Conservation (phyloP, 768 basidiomycete species). For the Paxillus ammoniavirescens region DNA sequence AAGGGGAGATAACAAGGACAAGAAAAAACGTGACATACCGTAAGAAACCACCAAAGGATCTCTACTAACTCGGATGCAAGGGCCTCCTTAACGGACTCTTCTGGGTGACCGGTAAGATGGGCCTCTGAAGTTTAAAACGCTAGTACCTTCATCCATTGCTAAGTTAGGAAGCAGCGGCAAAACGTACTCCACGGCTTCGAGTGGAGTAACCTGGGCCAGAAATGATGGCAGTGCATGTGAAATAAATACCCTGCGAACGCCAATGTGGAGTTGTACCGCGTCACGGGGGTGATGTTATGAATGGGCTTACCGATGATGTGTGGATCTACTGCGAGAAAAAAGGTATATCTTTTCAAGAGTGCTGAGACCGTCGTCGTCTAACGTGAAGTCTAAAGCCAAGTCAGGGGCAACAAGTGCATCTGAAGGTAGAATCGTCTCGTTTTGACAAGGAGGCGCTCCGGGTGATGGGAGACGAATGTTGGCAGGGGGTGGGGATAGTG, state of each 20-base stretch:
- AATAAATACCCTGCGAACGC: slow-evolving; percentile 66
- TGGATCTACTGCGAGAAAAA: slow-evolving; percentile 74
- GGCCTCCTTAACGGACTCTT: slow-evolving; percentile 86
- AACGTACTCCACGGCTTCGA: slow-evolving; percentile 91
- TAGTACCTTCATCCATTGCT: slow-evolving; percentile 79
- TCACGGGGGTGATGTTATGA: not conserved
- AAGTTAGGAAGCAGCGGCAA: slow-evolving; percentile 84
- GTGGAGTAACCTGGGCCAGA: slow-evolving; percentile 72
- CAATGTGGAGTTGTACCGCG: slow-evolving; percentile 24
- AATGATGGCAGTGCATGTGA: slow-evolving; percentile 79
- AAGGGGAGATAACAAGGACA: not conserved
- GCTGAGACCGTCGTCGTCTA: slow-evolving; percentile 80
- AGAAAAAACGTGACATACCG: slow-evolving; percentile 37
- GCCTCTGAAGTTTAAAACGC: not conserved
- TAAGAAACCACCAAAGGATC: slow-evolving; percentile 93
- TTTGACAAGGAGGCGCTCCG: slow-evolving; percentile 24
- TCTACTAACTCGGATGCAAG: slow-evolving; percentile 75
- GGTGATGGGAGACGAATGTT: slow-evolving; percentile 17
- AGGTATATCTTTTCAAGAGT: slow-evolving; percentile 92
- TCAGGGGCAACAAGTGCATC: slow-evolving; percentile 29
- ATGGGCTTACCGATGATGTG: slow-evolving; percentile 49
- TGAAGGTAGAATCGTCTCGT: slow-evolving; percentile 25
- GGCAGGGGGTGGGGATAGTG: slow-evolving; percentile 27
- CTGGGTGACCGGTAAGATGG: slow-evolving; percentile 37
- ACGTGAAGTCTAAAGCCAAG: slow-evolving; percentile 36